Evolutionary conservation across 140 eudicot species (phyloP), one percentile per base, ranked within the genome.

Genomic region (Bidens hawaiensis): DNA sequence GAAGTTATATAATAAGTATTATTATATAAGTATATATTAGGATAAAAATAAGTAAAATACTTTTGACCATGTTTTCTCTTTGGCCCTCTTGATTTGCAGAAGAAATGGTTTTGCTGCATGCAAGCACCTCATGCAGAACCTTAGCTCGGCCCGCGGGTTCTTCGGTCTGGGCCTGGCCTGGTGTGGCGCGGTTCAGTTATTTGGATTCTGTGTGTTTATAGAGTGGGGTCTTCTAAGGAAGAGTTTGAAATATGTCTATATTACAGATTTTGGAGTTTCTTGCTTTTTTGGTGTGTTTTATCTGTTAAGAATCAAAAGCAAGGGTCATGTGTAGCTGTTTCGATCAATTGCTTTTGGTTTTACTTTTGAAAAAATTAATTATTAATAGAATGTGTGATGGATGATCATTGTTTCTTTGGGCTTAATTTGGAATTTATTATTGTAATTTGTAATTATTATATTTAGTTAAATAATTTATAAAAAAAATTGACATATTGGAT

Each of bases 41-140:
- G 45, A 38, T 38, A 2, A 38, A 34, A 10, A 38, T 38, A 38
- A 38, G n/a, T 38, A 38, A n/a, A 12, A 38, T 38, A 36, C 15
- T 25, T 54, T 65, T 73, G 47, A 65, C 62, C 21, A 11, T 10
- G 31, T 34, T 6, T n/a, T 31, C 38, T 25, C 28, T 48, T 7
- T 49, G 56, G 26, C 34, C 7, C 5, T 60, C 34, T 48, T 68
- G 14, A 40, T 75, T 53, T 79, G 85, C 89, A 82, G 85, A 82
- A 82, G 75, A 79, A 75, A 63, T 82, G 89, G 89, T 79, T 72
- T 75, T 79, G 85, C 82, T 82, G 82, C 65, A 47, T 75, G 60
- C 79, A 75, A 58, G 60, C 78, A 49, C 89, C 89, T 31, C 51
- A 43, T 22, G 73, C 82, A 1, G 85, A 82, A 30, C 75, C 89